Evolutionary conservation across 2,329 filamentous ascomycete genomes (phyloP).

Genomic region (Ceratocystis albifundus): DNA sequence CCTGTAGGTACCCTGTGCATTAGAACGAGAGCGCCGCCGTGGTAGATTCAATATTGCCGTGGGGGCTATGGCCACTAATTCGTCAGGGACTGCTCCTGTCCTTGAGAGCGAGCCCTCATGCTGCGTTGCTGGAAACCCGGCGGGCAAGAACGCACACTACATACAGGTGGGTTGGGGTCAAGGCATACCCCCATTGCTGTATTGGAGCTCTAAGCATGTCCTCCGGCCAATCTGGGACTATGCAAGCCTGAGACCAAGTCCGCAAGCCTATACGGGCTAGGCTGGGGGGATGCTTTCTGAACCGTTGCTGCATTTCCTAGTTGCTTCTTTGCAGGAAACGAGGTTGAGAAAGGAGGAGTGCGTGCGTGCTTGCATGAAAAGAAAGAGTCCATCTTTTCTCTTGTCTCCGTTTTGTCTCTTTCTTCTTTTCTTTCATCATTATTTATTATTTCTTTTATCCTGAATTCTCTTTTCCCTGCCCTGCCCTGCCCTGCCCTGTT

Average conservation of each 20-base stretch:
- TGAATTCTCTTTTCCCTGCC: neutral
- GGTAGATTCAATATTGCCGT: too few relatives aligned
- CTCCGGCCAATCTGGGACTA: neutral
- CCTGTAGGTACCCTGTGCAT: too few relatives aligned
- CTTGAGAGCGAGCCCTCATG: too few relatives aligned
- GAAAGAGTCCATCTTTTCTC: neutral
- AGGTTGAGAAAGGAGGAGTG: neutral
- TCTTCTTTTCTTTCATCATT: too few relatives aligned
- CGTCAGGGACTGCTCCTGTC: too few relatives aligned
- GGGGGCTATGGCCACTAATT: too few relatives aligned
- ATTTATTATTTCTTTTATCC: neutral
- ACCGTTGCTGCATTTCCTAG: neutral
- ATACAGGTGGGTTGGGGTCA: too few relatives aligned
- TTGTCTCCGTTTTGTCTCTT: neutral
- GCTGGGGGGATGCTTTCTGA: neutral
- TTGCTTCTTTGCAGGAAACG: neutral
- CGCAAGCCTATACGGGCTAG: neutral
- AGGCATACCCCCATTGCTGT: too few relatives aligned
- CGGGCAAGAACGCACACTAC: too few relatives aligned
- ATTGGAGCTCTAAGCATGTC: too few relatives aligned
- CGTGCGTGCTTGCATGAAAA: neutral
- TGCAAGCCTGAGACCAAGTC: neutral
- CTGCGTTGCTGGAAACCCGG: too few relatives aligned
- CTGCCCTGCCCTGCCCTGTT: neutral
- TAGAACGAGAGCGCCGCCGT: too few relatives aligned